Evolutionary conservation across 768 basidiomycete genomes (phyloP).

Genomic region (Gymnopilus dilepis): DNA sequence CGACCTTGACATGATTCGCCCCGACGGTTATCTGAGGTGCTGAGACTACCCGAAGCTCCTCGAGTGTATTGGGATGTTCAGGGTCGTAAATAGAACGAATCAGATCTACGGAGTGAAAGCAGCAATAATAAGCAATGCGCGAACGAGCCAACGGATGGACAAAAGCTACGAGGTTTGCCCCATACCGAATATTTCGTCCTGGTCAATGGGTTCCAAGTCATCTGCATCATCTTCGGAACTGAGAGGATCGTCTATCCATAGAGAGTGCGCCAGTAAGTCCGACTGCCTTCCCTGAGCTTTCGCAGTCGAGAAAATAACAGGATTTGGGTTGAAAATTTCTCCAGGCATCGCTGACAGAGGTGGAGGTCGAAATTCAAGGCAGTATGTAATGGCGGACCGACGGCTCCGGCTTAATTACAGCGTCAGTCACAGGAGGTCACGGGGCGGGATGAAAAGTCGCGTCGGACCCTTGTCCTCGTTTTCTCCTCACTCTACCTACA

Average conservation of each 20-base stretch:
- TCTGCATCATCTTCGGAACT: slow-evolving; percentile 55
- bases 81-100: slow-evolving; percentile 94
- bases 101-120: slow-evolving; percentile 59
- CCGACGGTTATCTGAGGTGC: slow-evolving; percentile 73
- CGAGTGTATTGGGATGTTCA: slow-evolving; percentile 92
- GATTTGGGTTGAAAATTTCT: slow-evolving; percentile 89
- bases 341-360: slow-evolving; percentile 44
- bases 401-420: slow-evolving; percentile 3
- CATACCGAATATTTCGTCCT: slow-evolving; percentile 91
- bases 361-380: slow-evolving; percentile 7
- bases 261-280: slow-evolving; percentile 48
- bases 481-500: slow-evolving; percentile 17
- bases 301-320: slow-evolving; percentile 71
- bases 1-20: slow-evolving; percentile 77
- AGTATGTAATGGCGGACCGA: background rate
- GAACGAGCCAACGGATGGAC: slow-evolving; percentile 3
- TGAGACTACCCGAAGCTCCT: slow-evolving; percentile 95
- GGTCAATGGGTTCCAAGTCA: slow-evolving; percentile 78
- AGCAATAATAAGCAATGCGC: background rate
- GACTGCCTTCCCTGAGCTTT: slow-evolving; percentile 51
- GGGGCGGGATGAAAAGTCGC: slow-evolving; percentile 29
- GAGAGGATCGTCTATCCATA: slow-evolving; percentile 64
- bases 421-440: slow-evolving; percentile 30
- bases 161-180: slow-evolving; percentile 8
- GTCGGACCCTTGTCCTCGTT: slow-evolving; percentile 21